A percentile compares a stretch with the other conserved stretches of the same genome.
Conservation (phyloP, 2,329 filamentous ascomycete species). For the Fusarium armeniacum region DNA sequence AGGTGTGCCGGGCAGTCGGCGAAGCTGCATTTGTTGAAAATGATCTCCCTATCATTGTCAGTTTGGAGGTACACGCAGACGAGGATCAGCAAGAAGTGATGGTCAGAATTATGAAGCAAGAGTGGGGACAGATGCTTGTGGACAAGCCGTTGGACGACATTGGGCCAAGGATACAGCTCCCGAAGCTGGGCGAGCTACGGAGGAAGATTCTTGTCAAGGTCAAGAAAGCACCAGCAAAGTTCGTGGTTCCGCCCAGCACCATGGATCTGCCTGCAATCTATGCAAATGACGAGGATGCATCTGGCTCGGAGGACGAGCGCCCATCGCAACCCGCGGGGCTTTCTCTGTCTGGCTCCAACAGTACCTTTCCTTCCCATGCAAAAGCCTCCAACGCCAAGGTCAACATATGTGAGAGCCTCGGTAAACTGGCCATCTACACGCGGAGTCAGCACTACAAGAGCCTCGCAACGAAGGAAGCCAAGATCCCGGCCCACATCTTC, state of each 20-base stretch:
- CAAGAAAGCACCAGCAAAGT: conserved; percentile 68
- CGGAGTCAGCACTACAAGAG: conserved; percentile 84
- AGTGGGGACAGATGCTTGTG: conserved; percentile 83
- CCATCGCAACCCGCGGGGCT: conserved; percentile 30
- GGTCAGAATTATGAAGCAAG: conserved; percentile 93
- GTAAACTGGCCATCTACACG: conserved; percentile 85
- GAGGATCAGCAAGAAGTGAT: conserved; percentile 88
- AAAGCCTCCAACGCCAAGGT: conserved; percentile 66
- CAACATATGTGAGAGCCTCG: conserved; percentile 77
- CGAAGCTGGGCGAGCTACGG: conserved; percentile 77
- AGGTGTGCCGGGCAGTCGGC: conserved; percentile 84
- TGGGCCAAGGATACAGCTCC: conserved; percentile 69
- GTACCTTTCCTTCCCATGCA: conserved; percentile 33
- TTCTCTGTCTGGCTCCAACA: conserved; percentile 31
- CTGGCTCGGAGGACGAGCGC: conserved; percentile 62
- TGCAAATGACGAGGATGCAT: conserved; percentile 57
- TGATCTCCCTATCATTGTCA: conserved; percentile 88
- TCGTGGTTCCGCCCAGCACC: conserved; percentile 51
- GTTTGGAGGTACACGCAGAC: conserved; percentile 90
- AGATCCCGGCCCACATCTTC: conserved; percentile 78
- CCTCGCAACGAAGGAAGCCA: conserved; percentile 74
- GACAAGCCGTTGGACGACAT: conserved; percentile 67
- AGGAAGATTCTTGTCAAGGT: conserved; percentile 89
- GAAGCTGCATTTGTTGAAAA: conserved; percentile 83
- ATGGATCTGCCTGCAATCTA: conserved; percentile 52